Conservation (phyloP, 495 filamentous ascomycete genomes). For the Baudoinia panamericana region DNA sequence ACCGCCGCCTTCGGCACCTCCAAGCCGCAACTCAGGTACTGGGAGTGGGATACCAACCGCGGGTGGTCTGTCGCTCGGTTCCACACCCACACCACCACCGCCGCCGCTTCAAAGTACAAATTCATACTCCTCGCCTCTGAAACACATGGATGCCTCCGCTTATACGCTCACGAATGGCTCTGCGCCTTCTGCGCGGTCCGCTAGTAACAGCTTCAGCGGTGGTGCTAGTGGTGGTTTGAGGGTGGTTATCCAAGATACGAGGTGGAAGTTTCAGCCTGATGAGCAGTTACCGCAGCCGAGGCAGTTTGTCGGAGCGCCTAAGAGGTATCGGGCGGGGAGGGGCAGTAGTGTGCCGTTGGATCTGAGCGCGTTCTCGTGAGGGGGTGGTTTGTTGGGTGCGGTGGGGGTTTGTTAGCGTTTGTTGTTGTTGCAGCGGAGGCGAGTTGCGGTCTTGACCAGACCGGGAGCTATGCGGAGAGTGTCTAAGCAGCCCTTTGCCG, state of each 20-base stretch:
- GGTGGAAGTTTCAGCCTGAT: slow-evolving; percentile 82
- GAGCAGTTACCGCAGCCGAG: slow-evolving; percentile 72
- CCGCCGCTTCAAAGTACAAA: too few relatives aligned
- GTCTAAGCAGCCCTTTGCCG: too few relatives aligned
- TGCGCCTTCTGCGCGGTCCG: too few relatives aligned
- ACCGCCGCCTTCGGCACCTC: slow-evolving; percentile 14
- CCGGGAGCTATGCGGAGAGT: too few relatives aligned
- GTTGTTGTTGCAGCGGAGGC: too few relatives aligned
- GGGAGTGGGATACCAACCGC: slow-evolving; percentile 15
- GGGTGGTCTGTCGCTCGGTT: slow-evolving; percentile 4
- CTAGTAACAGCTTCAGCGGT: too few relatives aligned
- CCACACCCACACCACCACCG: slow-evolving; percentile 11
- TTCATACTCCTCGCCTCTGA: slow-evolving; percentile 10
- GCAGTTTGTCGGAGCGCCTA: slow-evolving; percentile 54
- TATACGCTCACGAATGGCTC: slow-evolving; percentile 14
- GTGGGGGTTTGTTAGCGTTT: too few relatives aligned
- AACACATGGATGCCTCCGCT: slow-evolving; percentile 10
- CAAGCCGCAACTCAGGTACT: background rate
- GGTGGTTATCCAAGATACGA: slow-evolving; percentile 55
- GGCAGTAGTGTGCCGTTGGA: slow-evolving; percentile 91
- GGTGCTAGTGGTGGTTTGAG: slow-evolving; percentile 24
- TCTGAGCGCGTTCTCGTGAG: slow-evolving; percentile 30
- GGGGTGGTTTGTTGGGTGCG: background rate
- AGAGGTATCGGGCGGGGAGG: slow-evolving; percentile 77
- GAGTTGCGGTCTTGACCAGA: too few relatives aligned